Conservation (phyloP, 73 alveolate species). For the Breviolum minutum region DNA sequence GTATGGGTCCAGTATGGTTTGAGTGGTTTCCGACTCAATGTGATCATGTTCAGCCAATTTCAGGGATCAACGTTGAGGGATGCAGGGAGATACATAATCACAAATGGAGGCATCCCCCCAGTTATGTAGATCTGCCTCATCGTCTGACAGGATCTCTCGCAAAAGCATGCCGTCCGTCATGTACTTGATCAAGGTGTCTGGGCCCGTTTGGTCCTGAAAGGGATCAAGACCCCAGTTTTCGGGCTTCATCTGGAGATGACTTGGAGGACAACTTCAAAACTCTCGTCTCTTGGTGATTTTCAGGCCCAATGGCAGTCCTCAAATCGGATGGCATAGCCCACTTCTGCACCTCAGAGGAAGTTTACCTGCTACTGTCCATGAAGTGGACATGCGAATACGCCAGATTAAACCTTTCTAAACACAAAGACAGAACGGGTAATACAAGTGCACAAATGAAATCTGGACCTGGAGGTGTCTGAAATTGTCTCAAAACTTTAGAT, state of each 20-base stretch:
- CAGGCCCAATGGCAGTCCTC: conserved; percentile 95
- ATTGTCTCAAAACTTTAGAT: too few species aligned
- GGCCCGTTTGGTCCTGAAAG: conserved; percentile 98
- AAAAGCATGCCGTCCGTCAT: conserved; percentile 99
- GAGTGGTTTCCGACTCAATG: too few species aligned
- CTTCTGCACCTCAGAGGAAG: conserved; percentile 96
- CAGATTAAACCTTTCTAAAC: too few species aligned
- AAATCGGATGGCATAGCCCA: conserved; percentile 99
- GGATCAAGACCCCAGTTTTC: not conserved
- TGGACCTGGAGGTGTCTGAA: too few species aligned
- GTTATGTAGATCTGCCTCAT: conserved; percentile 8
- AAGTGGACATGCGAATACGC: too few species aligned
- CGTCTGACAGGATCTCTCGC: conserved; percentile 99
- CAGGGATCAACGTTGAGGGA: too few species aligned
- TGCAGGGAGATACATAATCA: too few species aligned
- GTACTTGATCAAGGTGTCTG: conserved; percentile 99
- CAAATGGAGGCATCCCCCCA: not conserved
- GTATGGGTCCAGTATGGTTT: not conserved
- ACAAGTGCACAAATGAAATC: too few species aligned
- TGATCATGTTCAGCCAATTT: too few species aligned
- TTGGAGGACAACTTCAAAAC: not conserved
- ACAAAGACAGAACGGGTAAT: too few species aligned
- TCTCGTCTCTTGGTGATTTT: not conserved
- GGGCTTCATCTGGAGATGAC: not conserved
- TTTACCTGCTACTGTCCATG: not conserved